A percentile compares a stretch with the other conserved stretches of the same genome.
Evolutionary conservation across 345 rosid species (phyloP).

Genomic region (Linum tenue): DNA sequence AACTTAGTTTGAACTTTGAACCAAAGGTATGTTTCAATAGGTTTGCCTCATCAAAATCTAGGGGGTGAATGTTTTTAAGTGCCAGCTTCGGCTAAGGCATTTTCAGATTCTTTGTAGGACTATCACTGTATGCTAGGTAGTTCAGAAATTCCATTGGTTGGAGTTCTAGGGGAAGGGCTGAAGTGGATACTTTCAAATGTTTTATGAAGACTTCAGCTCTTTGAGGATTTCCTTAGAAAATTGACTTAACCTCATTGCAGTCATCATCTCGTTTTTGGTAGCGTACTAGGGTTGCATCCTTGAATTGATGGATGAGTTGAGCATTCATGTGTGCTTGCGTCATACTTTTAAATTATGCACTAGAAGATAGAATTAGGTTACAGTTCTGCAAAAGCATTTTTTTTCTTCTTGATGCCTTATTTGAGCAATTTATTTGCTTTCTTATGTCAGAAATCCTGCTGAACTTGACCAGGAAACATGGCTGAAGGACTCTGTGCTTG

Average conservation of each 20-base stretch:
- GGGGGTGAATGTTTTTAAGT: background rate
- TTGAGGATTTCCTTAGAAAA: too few relatives aligned
- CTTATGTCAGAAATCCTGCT: conserved; percentile 29
- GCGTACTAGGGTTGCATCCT: too few relatives aligned
- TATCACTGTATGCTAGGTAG: too few relatives aligned
- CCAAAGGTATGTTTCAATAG: background rate
- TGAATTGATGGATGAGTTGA: too few relatives aligned
- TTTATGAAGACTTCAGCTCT: background rate
- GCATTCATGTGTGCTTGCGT: too few relatives aligned
- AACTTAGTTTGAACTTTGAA: too few relatives aligned
- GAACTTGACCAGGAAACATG: conserved; percentile 70
- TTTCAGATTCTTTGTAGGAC: background rate
- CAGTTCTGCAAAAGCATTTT: conserved; percentile 7
- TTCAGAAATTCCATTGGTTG: background rate
- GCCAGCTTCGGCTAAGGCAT: background rate
- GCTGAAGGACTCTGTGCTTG: conserved; percentile 75
- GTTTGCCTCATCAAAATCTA: background rate
- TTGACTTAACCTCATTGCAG: too few relatives aligned
- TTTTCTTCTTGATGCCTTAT: conserved; percentile 9
- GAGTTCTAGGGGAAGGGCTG: background rate
- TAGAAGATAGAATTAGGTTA: background rate
- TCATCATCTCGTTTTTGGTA: too few relatives aligned
- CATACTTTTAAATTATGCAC: too few relatives aligned
- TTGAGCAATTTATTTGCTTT: conserved; percentile 17
- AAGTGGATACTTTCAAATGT: background rate